Evolutionary conservation across 2,329 filamentous ascomycete genomes (phyloP).

Genomic region (Emmonsia crescens): DNA sequence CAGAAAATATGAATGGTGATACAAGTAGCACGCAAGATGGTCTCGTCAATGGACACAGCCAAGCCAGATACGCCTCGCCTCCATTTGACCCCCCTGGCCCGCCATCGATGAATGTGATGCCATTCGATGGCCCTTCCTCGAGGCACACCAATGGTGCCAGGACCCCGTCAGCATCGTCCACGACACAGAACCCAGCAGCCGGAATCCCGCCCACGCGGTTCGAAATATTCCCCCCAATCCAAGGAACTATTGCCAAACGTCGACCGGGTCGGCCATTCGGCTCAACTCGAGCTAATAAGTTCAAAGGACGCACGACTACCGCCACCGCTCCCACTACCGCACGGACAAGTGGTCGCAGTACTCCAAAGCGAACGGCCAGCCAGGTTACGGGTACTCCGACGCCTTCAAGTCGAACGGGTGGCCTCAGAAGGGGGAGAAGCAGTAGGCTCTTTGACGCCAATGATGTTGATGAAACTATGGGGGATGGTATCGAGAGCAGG

Average conservation of each 20-base stretch:
- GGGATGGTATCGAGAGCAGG: conserved; percentile 17
- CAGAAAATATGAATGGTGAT: conserved; percentile 4
- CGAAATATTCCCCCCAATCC: conserved; percentile 34
- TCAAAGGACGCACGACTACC: conserved; percentile 7
- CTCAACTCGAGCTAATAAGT: conserved; percentile 17
- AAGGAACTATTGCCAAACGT: conserved; percentile 25
- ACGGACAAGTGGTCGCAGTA: conserved; percentile 27
- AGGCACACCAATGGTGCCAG: conserved; percentile 20
- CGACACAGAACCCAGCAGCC: conserved; percentile 20
- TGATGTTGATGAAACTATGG: conserved; percentile 17
- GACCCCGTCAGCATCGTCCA: conserved; percentile 10
- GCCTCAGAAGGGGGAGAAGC: conserved; percentile 28
- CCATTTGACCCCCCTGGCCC: conserved; percentile 11
- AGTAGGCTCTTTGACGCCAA: conserved; percentile 17
- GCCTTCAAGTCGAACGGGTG: conserved; percentile 14
- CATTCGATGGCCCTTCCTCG: conserved; percentile 10
- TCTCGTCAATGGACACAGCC: conserved; percentile 3
- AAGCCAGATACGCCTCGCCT: conserved; percentile 2
- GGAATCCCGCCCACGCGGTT: conserved; percentile 33
- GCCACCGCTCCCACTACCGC: conserved; percentile 23
- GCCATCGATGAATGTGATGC: conserved; percentile 23
- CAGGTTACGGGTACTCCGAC: conserved; percentile 23
- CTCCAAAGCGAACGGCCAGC: conserved; percentile 24
- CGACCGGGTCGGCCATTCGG: conserved; percentile 30
- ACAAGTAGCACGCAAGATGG: not conserved